Base-by-base conservation (phyloP, 768 basidiomycete species). In the Pleurotus djamor region DNA sequence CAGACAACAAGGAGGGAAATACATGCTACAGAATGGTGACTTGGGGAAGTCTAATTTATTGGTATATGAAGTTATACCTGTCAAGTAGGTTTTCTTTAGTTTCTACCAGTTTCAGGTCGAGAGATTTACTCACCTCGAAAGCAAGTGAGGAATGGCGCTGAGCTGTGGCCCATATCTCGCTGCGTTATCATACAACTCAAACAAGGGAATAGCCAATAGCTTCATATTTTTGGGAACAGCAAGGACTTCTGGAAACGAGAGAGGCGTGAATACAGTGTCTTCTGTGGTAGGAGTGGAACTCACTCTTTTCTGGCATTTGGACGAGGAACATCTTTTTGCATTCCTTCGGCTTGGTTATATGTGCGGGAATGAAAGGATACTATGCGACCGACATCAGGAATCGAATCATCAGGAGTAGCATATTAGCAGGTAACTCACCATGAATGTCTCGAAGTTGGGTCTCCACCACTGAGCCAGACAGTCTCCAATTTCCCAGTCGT, bases 181-280 rank as follows among this genome's bases (percentile, higher is more conserved):
- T 7, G 94, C 92, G 61, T 99, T 99, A 71, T 98, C 97, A 69
- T 98, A 99, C 12, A 98, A 79, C 74, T 99, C 97, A 68, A 96
- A 98, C 38, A 99, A 79, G 0, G 97, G 97, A 48, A 98, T 94
- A 14, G 96, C 96, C 44, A 96, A 86, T 6, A 99, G 84, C 70
- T 98, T 98, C 96, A 98, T 98, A 73, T 99, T 99, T 75, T 92
- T 93, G 0, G 97, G 97, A 3, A 99, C 96, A 0, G 95, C 94
- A 7, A 99, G 86, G 13, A 96, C 92, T 72, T 97, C 96, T 98
- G 36, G 47, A 35, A 51, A 36, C 45, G 28, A 32, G 43, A 16
- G n/a, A 50, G 13, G 59, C 43, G 28, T 2, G 49, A 35, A 13
- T n/a, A 49, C 13, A 59, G 44, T 2, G 52, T 4, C n/a, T 28